These are phyloP conservation scores for Ophiostoma himal-ulmi DNA, from an alignment of 2,329 filamentous ascomycete genomes.

Conservation along the genomic window DNA sequence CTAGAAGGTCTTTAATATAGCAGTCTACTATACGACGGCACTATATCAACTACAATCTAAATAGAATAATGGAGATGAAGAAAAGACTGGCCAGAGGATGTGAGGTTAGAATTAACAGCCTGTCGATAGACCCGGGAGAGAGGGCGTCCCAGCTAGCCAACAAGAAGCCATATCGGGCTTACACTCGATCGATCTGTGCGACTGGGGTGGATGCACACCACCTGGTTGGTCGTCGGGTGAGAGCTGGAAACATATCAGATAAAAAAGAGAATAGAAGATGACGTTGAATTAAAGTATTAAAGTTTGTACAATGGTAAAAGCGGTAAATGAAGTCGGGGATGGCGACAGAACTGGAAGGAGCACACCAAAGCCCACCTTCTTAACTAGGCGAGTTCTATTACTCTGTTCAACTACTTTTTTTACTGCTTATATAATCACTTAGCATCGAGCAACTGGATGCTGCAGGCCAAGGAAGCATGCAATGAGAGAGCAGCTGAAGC, in stretches of 20 bases:
- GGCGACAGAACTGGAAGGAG: not conserved
- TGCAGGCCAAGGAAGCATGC: too few relatives aligned
- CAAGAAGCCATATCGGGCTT: constrained; percentile 18
- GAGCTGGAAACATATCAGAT: not conserved
- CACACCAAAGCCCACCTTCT: not conserved
- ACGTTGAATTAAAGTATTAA: not conserved
- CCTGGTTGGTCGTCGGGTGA: not conserved
- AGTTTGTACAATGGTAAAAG: not conserved
- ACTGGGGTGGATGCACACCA: not conserved
- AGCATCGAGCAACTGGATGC: too few relatives aligned
- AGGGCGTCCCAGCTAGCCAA: not conserved
- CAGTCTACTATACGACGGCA: too few relatives aligned
- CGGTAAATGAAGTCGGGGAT: not conserved
- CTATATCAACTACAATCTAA: too few relatives aligned
- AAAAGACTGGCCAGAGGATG: too few relatives aligned
- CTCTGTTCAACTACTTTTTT: not conserved
- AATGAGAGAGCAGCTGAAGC: not conserved
- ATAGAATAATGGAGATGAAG: too few relatives aligned
- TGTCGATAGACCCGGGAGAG: too few relatives aligned
- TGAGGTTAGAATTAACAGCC: too few relatives aligned
- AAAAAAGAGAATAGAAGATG: not conserved
- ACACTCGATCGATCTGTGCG: constrained; percentile 11
- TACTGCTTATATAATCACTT: not conserved
- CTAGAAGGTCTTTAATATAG: too few relatives aligned
- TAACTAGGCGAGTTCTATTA: not conserved